Percentiles rank a stretch among this genome's conserved stretches.
phyloP scores from a whole-genome alignment of 192 early-diverging fungal genomes.

The Backusella westeae region DNA sequence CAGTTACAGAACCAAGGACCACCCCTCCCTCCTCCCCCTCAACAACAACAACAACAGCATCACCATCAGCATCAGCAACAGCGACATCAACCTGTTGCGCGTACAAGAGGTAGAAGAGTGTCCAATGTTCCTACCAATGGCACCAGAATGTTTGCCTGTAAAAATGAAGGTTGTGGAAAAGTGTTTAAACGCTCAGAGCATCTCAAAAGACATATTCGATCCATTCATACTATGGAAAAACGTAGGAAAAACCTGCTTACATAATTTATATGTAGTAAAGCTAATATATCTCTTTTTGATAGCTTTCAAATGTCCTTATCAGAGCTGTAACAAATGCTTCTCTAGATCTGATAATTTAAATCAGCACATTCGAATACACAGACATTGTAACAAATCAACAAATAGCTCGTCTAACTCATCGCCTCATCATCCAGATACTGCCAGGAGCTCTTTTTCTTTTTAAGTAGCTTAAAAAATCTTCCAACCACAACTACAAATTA shows the following conservation, averaged over 20 bases:
- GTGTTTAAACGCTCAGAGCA: slow-evolving; percentile 62
- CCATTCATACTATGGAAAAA: slow-evolving; percentile 61
- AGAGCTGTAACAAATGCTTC: slow-evolving; percentile 53
- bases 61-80: neutral
- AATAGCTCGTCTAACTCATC: neutral
- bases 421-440: neutral
- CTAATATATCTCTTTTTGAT: neutral
- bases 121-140: slow-evolving; percentile 49
- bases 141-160: slow-evolving; percentile 54
- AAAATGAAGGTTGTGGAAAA: slow-evolving; percentile 53
- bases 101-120: slow-evolving; percentile 54
- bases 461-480: slow-evolving; percentile 1
- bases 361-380: slow-evolving; percentile 57
- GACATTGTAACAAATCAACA: slow-evolving; percentile 36
- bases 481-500: neutral
- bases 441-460: neutral
- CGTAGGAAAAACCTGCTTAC: slow-evolving; percentile 37
- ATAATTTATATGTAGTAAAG: neutral
- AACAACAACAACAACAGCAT: neutral
- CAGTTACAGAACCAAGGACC: neutral
- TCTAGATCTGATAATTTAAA: slow-evolving; percentile 58
- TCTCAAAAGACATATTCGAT: slow-evolving; percentile 57
- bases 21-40: neutral
- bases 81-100: slow-evolving; percentile 20
- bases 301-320: slow-evolving; percentile 53